Evolutionary conservation across 106 monocot genomes (phyloP).

Genomic region (Narthecium ossifragum): DNA sequence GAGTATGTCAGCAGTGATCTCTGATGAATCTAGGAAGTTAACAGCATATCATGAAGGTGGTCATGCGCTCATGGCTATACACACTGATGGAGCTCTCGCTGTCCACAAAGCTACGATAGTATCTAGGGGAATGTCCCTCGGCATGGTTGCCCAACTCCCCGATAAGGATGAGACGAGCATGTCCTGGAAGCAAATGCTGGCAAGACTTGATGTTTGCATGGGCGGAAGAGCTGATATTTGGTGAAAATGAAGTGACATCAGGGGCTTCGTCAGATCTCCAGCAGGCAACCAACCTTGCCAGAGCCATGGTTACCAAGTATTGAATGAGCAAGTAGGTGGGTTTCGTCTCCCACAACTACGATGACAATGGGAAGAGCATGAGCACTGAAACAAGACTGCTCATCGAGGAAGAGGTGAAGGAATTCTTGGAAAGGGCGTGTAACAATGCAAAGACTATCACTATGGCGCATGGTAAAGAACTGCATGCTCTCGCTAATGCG

Average conservation of each 20-base stretch:
- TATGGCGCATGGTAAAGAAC: slow-evolving; percentile 62
- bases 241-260: slow-evolving; percentile 73
- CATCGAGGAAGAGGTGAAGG: slow-evolving; percentile 85
- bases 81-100: slow-evolving; percentile 91
- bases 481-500: slow-evolving; percentile 83
- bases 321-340: slow-evolving; percentile 92
- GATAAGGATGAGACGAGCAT: slow-evolving; percentile 91
- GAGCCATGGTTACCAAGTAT: slow-evolving; percentile 93
- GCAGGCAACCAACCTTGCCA: slow-evolving; percentile 87
- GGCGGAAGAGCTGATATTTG: slow-evolving; percentile 99
- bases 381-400: slow-evolving; percentile 82
- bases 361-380: slow-evolving; percentile 92
- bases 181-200: slow-evolving; percentile 86
- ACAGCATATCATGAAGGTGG: slow-evolving; percentile 99
- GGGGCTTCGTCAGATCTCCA: slow-evolving; percentile 90
- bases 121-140: slow-evolving; percentile 87
- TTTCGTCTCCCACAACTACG: slow-evolving; percentile 72
- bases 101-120: slow-evolving; percentile 96
- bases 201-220: slow-evolving; percentile 98
- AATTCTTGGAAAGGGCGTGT: slow-evolving; percentile 75
- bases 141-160: slow-evolving; percentile 97
- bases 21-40: slow-evolving; percentile 95
- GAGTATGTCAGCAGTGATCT: slow-evolving; percentile 87
- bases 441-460: slow-evolving; percentile 84
- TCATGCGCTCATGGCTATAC: slow-evolving; percentile 91